Evolutionary conservation across 2,329 filamentous ascomycete species (phyloP).

Genomic region (Aspergillus candidus): DNA sequence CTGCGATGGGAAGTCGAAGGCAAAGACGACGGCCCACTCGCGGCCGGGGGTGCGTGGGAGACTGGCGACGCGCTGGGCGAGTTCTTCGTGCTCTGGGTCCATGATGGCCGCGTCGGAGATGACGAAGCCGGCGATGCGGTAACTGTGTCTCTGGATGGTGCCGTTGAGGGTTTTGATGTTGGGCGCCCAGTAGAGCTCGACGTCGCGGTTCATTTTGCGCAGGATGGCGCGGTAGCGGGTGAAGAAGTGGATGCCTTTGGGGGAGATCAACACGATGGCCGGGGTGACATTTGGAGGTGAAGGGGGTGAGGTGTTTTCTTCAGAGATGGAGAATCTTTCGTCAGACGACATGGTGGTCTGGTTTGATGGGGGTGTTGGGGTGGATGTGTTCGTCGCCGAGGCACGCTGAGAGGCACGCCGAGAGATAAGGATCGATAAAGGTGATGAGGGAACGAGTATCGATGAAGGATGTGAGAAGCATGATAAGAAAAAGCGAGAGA

Average conservation of each 20-base stretch:
- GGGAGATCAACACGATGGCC: neutral
- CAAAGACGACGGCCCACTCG: conserved; percentile 7
- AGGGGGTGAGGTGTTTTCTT: neutral
- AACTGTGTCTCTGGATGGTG: conserved; percentile 1
- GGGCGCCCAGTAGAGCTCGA: conserved; percentile 1
- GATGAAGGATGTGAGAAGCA: neutral
- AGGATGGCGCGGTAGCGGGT: neutral
- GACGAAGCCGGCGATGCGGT: conserved; percentile 7
- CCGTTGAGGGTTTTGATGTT: neutral
- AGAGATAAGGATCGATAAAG: too few species aligned
- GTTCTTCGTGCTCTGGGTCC: conserved; percentile 1
- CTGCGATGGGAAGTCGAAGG: conserved; percentile 8
- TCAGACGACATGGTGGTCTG: too few species aligned
- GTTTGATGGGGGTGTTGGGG: too few species aligned
- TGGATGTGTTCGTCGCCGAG: neutral
- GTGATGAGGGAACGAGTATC: neutral
- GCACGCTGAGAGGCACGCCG: too few species aligned
- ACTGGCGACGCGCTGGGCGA: conserved; percentile 1
- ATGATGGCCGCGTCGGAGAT: conserved; percentile 7
- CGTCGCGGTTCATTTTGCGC: conserved; percentile 8
- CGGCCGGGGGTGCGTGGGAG: neutral
- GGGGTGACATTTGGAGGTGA: neutral
- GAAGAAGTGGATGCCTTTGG: neutral
- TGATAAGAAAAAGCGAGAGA: neutral
- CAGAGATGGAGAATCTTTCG: too few species aligned